phyloP scores from a whole-genome alignment of 164 flowering plant species.

The Vitis rupestris region DNA sequence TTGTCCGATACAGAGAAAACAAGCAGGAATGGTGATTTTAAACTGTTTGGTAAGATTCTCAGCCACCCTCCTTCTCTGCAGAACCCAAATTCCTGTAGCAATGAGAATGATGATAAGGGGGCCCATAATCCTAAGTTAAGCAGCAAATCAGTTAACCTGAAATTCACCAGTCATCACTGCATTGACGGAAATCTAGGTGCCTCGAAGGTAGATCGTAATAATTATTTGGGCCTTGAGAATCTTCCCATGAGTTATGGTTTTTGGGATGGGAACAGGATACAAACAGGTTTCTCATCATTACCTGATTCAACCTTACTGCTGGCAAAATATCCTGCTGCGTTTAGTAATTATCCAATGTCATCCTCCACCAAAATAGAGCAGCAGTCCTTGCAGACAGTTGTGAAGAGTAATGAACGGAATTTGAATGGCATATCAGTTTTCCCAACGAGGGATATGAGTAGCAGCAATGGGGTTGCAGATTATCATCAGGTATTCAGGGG shows the following conservation, averaged over 20 bases:
- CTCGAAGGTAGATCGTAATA: slow-evolving; percentile 33
- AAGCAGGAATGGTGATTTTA: slow-evolving; percentile 59
- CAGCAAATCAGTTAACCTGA: slow-evolving; percentile 30
- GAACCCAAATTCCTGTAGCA: slow-evolving; percentile 23
- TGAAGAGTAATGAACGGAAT: slow-evolving; percentile 33
- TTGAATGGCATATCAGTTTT: slow-evolving; percentile 40
- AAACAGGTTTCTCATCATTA: slow-evolving; percentile 48
- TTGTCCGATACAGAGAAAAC: slow-evolving; percentile 49
- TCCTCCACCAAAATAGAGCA: slow-evolving; percentile 46
- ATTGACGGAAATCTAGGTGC: slow-evolving; percentile 26
- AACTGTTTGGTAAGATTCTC: slow-evolving; percentile 81
- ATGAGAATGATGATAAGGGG: slow-evolving; percentile 25
- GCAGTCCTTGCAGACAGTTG: slow-evolving; percentile 33
- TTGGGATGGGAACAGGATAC: slow-evolving; percentile 78
- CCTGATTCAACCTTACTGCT: slow-evolving; percentile 64
- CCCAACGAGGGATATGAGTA: slow-evolving; percentile 31
- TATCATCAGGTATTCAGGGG: slow-evolving; percentile 31
- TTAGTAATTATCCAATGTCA: slow-evolving; percentile 27
- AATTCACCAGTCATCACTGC: slow-evolving; percentile 21
- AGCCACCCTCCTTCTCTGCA: slow-evolving; percentile 41
- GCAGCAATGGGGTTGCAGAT: slow-evolving; percentile 39
- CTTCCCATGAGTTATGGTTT: slow-evolving; percentile 52
- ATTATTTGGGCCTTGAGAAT: slow-evolving; percentile 40
- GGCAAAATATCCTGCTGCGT: slow-evolving; percentile 68
- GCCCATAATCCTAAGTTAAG: slow-evolving; percentile 16